Base-by-base conservation (phyloP, 2,329 filamentous ascomycete genomes). In the Magnaporthiopsis rhizophila region DNA sequence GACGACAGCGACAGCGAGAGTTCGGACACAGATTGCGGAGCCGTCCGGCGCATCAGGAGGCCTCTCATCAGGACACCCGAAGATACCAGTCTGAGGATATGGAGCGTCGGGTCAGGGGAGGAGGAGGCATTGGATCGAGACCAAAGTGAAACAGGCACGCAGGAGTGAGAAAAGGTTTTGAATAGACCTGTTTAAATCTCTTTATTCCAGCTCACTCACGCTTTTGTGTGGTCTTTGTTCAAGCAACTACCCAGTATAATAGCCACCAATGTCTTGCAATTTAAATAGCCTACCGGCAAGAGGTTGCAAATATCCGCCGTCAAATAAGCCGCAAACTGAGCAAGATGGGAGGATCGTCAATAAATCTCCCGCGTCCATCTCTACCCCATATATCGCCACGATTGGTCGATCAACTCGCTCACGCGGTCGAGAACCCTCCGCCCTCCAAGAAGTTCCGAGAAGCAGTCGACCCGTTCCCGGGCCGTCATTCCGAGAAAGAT, bases 401-500 rank as follows among this genome's bases (percentile, higher is more conserved):
- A 15, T 7, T 62, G 36, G 69, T 87, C 86, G 56, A 90, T 67
- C 21, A 78, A 68, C 45, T 69, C 71, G 64, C 81, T 82, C 3
- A 86, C 81, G 60, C 81, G 77, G 8, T 74, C 73, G 67, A 90
- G 65, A 36, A 89, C 76, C 58, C 75, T 79, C 34, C 73, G 73
- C 1, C 86, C 85, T 1, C 86, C 84, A 65, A 89, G 72, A 11
- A 86, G 9, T 0, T 69, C 70, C 56, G 78, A 79, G 69, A 90
- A 89, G 2, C 71, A 70, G 56, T 70, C 68, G 7, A 80, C 68
- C 66, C 86, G 80, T 68, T 86, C 78, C 21, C 77, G 74, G 1
- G 69, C 69, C 1, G 75, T 68, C 86, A 90, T 88, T 59, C 76
- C 74, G 1, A 89, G 73, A 68, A 91, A 88, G 1, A 72, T 76